Evolutionary conservation across 257 asterid genomes (phyloP), one percentile per base, ranked within the genome.

Genomic region (Plectranthus barbatus): DNA sequence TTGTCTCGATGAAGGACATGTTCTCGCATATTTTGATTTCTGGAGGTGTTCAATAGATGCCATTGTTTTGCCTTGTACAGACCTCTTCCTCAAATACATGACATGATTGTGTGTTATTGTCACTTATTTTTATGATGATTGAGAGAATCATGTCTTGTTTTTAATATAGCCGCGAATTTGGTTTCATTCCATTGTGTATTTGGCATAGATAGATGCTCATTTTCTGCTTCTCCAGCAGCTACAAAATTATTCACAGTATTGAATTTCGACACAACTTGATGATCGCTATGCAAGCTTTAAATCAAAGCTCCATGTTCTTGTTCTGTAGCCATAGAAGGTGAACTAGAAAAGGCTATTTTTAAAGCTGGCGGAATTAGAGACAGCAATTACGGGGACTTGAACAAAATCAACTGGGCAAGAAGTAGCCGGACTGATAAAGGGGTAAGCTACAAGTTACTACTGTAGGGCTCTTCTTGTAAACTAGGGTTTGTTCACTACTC

Each of bases 361-460:
- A 75, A 79, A 51, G 95, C 93, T 68, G 99, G 99, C 52, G 99
- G 99, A 59, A 90, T 89, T 47, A 76, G 89, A 36, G 97, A 89
- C 6, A 89, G 95, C 75, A 92, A 92, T 75, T 92, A 52, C 52
- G 99, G 97, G 54, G 77, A 89, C 75, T 80, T 92, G 83, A 75
- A 83, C 59, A 92, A 90, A 72, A 80, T 89, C 49, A 84, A 91
- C 45, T 87, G 97, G 99, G 99, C 79, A 19, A 89, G 97, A 82
- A 92, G 99, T 81, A 92, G 99, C 71, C 84, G 97, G 69, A 92
- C 96, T 12, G 97, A 92, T 76, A 92, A 89, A 80, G 97, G 99
- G 81, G 99, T 92, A 79, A 76, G 81, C 66, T 69, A 50, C 54
- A n/a, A 42, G 34, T 39, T 26, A 55, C 44, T 40, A 59, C 13